phyloP scores from a whole-genome alignment of 1,139 yeast species.

The Lodderomyces theae region DNA sequence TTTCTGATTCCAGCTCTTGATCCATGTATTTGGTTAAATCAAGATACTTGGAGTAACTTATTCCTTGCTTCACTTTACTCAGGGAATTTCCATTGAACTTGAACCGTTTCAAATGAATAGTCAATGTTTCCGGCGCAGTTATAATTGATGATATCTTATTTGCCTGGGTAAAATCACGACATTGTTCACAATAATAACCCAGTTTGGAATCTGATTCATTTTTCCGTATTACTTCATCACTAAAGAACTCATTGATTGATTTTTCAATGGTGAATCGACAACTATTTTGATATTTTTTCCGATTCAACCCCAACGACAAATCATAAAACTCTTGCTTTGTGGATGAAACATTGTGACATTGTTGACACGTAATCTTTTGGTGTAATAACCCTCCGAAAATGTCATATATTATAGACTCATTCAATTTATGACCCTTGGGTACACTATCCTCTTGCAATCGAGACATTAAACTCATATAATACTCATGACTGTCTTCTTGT shows the following conservation, averaged over 20 bases:
- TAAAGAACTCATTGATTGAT: constrained; percentile 76
- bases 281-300: constrained; percentile 22
- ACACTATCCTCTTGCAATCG: constrained; percentile 89
- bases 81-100: constrained; percentile 76
- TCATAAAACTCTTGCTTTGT: constrained; percentile 95
- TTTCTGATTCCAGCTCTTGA: too few relatives aligned
- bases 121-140: constrained; percentile 82
- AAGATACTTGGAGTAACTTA: constrained; percentile 72
- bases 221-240: constrained; percentile 69
- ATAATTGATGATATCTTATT: constrained; percentile 70
- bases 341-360: constrained; percentile 76
- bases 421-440: constrained; percentile 80
- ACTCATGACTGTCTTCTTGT: constrained; percentile 97
- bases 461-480: constrained; percentile 86
- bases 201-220: constrained; percentile 58
- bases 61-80: constrained; percentile 84
- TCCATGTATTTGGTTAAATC: constrained; percentile 66
- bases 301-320: constrained; percentile 69
- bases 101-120: constrained; percentile 85
- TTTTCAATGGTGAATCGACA: constrained; percentile 49
- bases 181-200: constrained; percentile 85
- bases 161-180: constrained; percentile 76
- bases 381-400: constrained; percentile 88
- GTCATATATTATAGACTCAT: constrained; percentile 80
- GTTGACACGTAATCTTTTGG: constrained; percentile 80